Evolutionary conservation across 176 grass and related monocot species (phyloP).

Genomic region (Lolium rigidum): DNA sequence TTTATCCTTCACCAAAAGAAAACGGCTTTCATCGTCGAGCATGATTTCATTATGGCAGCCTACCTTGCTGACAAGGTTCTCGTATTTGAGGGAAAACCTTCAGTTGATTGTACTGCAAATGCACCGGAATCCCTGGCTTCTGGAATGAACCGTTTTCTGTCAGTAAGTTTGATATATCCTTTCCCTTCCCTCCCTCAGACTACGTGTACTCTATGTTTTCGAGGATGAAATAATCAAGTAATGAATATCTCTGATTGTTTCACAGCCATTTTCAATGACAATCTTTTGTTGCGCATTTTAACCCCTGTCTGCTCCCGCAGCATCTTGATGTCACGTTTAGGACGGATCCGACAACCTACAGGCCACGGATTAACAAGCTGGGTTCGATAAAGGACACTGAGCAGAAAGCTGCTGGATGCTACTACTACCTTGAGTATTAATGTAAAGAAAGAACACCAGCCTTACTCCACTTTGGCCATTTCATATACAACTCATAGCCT

Average conservation of each 20-base stretch:
- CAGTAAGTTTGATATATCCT: slow-evolving; percentile 48
- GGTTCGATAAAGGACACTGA: slow-evolving; percentile 74
- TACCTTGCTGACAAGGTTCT: slow-evolving; percentile 74
- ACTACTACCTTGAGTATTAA: slow-evolving; percentile 90
- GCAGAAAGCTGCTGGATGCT: slow-evolving; percentile 73
- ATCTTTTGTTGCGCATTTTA: neutral
- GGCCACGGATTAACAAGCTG: slow-evolving; percentile 83
- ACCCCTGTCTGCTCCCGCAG: slow-evolving; percentile 7
- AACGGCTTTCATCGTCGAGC: slow-evolving; percentile 75
- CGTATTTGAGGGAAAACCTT: slow-evolving; percentile 72
- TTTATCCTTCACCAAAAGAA: slow-evolving; percentile 81
- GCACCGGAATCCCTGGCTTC: slow-evolving; percentile 59
- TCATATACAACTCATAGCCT: neutral
- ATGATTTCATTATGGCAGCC: slow-evolving; percentile 84
- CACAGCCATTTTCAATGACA: too few relatives aligned
- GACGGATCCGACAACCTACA: slow-evolving; percentile 79
- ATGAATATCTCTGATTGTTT: neutral
- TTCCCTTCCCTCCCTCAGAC: neutral
- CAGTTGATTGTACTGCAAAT: slow-evolving; percentile 69
- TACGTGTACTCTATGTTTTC: neutral
- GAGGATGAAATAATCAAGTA: slow-evolving; percentile 9
- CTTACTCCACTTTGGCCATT: neutral
- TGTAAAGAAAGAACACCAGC: slow-evolving; percentile 30
- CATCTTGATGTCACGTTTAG: slow-evolving; percentile 82
- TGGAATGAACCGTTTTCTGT: slow-evolving; percentile 81